Conservation (phyloP, 305 asterid genomes). For the Rubia tinctorum region DNA sequence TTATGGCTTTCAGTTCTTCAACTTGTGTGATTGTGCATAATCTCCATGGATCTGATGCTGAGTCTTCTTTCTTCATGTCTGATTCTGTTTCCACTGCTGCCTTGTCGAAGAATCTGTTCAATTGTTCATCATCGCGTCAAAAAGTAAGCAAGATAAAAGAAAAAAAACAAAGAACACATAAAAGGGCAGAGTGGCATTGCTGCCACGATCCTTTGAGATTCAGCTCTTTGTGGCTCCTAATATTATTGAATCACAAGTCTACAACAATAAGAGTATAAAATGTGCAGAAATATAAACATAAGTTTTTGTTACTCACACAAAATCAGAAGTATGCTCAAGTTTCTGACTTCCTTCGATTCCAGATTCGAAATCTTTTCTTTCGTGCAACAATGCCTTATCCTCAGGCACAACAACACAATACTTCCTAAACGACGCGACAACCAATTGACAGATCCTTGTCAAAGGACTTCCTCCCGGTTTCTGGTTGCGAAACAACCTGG, state of each 20-base stretch:
- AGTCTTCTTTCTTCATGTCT: conserved; percentile 10
- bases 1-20: conserved; percentile 23
- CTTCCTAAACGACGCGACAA: conserved; percentile 20
- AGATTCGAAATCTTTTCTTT: conserved; percentile 20
- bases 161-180: neutral
- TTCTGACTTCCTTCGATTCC: conserved; percentile 20
- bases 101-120: conserved; percentile 3
- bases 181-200: no score
- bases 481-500: conserved; percentile 19
- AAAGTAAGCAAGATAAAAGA: neutral
- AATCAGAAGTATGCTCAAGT: conserved; percentile 19
- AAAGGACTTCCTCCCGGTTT: conserved; percentile 25
- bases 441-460: conserved; percentile 21
- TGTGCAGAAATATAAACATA: neutral
- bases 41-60: conserved; percentile 14
- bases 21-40: conserved; percentile 24
- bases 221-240: no score
- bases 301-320: conserved; percentile 11
- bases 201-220: no score
- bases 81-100: conserved; percentile 14
- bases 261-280: no score
- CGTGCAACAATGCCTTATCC: conserved; percentile 18
- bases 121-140: neutral
- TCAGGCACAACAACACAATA: conserved; percentile 19
- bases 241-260: no score